Conservation (phyloP, 2,329 filamentous ascomycete genomes). For the Sarocladiaceae sp. region DNA sequence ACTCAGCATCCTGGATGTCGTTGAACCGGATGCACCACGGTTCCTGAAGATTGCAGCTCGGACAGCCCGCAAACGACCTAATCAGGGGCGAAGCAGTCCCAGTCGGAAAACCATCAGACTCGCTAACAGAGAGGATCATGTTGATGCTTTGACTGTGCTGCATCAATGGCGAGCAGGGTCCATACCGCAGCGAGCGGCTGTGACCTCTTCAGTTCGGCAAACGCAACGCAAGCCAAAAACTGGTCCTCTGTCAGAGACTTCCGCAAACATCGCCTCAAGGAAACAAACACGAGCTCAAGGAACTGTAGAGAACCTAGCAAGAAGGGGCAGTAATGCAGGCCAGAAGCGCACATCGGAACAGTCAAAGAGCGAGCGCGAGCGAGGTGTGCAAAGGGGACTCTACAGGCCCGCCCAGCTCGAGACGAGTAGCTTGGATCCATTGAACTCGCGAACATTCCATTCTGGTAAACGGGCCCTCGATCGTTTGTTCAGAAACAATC, state of each 20-base stretch:
- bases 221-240: constrained; percentile 11
- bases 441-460: constrained; percentile 30
- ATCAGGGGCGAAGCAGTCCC: constrained; percentile 50
- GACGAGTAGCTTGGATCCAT: constrained; percentile 28
- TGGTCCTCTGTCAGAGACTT: constrained; percentile 17
- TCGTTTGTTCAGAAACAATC: constrained; percentile 40
- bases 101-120: constrained; percentile 51
- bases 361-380: not conserved
- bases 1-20: constrained; percentile 56
- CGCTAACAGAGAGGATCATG: constrained; percentile 53
- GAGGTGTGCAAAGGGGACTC: too few species aligned
- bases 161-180: constrained; percentile 49
- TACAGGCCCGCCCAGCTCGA: constrained; percentile 52
- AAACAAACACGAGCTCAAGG: constrained; percentile 13
- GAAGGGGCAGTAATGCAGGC: not conserved
- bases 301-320: not conserved
- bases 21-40: constrained; percentile 43
- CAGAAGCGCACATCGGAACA: not conserved
- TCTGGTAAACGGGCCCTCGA: constrained; percentile 49
- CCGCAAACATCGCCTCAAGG: constrained; percentile 13
- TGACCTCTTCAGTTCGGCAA: constrained; percentile 20
- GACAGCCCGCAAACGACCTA: constrained; percentile 38
- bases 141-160: constrained; percentile 49
- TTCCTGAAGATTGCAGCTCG: constrained; percentile 59
- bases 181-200: constrained; percentile 36